These are phyloP conservation scores for Cubamyces sp. DNA, from an alignment of 768 basidiomycete species.

Conservation along the genomic window DNA sequence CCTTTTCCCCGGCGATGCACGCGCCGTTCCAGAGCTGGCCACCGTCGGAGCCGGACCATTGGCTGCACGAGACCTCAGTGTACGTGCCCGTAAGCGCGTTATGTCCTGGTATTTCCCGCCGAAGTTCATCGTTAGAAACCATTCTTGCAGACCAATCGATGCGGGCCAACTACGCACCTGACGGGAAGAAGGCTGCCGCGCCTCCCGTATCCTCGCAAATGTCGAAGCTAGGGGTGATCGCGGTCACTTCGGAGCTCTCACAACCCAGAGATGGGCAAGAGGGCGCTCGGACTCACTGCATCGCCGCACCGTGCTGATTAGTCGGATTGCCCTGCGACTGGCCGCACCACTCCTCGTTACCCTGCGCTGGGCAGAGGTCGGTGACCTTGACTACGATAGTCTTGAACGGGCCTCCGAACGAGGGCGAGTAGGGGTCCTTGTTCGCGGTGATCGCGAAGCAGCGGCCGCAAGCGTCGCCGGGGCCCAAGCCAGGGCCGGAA, in stretches of 20 bases:
- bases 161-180: slow-evolving; percentile 31
- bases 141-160: not conserved
- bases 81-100: slow-evolving; percentile 57
- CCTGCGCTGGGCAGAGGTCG: slow-evolving; percentile 48
- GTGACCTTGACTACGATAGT: slow-evolving; percentile 57
- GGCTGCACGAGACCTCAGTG: slow-evolving; percentile 57
- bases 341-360: slow-evolving; percentile 59
- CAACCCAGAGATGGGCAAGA: not conserved
- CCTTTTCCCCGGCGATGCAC: slow-evolving; percentile 54
- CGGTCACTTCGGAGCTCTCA: not conserved
- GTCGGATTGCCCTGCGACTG: slow-evolving; percentile 46
- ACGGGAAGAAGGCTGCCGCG: slow-evolving; percentile 56
- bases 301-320: slow-evolving; percentile 48
- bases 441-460: slow-evolving; percentile 59
- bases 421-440: slow-evolving; percentile 55
- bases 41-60: slow-evolving; percentile 61
- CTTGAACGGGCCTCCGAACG: slow-evolving; percentile 52
- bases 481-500: slow-evolving; percentile 49
- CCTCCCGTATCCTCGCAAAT: slow-evolving; percentile 64
- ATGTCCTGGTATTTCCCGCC: slow-evolving; percentile 37
- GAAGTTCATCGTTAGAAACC: not conserved
- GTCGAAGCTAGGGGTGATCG: slow-evolving; percentile 51
- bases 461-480: slow-evolving; percentile 65
- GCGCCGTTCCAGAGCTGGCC: slow-evolving; percentile 49
- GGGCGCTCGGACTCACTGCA: slow-evolving; percentile 47